A percentile compares a stretch with the other conserved stretches of the same genome.
These are phyloP conservation scores for Vitis hybrid DNA, from an alignment of 177 flowering plant species.

Conservation along the genomic window DNA sequence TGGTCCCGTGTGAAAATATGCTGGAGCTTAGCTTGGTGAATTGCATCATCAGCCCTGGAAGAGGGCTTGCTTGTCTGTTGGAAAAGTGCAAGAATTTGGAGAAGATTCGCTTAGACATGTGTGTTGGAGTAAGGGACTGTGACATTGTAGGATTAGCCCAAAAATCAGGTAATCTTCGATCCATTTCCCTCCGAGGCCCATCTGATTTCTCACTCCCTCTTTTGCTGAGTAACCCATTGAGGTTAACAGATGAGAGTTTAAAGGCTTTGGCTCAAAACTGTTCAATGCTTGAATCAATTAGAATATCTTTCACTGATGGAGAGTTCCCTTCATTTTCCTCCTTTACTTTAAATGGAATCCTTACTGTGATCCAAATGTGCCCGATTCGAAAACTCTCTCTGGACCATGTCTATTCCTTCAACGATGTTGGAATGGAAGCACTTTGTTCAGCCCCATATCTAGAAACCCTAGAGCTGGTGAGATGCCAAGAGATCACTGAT, in stretches of 20 bases:
- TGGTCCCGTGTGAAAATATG: slow-evolving; percentile 67
- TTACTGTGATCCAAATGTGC: slow-evolving; percentile 49
- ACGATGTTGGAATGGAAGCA: slow-evolving; percentile 77
- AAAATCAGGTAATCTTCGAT: slow-evolving; percentile 53
- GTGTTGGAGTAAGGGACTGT: slow-evolving; percentile 69
- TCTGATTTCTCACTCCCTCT: slow-evolving; percentile 65
- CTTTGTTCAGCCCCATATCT: slow-evolving; percentile 63
- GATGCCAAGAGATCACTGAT: slow-evolving; percentile 80
- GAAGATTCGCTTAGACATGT: slow-evolving; percentile 80
- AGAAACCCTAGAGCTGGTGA: slow-evolving; percentile 62
- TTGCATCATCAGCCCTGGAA: slow-evolving; percentile 71
- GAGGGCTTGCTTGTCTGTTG: slow-evolving; percentile 75
- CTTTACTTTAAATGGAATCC: slow-evolving; percentile 58
- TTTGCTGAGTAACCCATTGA: slow-evolving; percentile 45
- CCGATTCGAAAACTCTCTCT: slow-evolving; percentile 61
- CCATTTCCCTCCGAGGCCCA: slow-evolving; percentile 70
- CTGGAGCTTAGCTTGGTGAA: slow-evolving; percentile 69
- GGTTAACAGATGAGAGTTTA: slow-evolving; percentile 70
- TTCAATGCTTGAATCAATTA: slow-evolving; percentile 59
- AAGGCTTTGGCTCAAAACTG: slow-evolving; percentile 67
- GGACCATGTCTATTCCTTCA: slow-evolving; percentile 69
- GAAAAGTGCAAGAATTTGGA: slow-evolving; percentile 66
- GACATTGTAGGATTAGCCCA: slow-evolving; percentile 65
- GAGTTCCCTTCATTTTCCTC: slow-evolving; percentile 74
- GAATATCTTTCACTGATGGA: slow-evolving; percentile 68